phyloP scores from a whole-genome alignment of 2,329 filamentous ascomycete genomes.

The Clarireedia sp. region DNA sequence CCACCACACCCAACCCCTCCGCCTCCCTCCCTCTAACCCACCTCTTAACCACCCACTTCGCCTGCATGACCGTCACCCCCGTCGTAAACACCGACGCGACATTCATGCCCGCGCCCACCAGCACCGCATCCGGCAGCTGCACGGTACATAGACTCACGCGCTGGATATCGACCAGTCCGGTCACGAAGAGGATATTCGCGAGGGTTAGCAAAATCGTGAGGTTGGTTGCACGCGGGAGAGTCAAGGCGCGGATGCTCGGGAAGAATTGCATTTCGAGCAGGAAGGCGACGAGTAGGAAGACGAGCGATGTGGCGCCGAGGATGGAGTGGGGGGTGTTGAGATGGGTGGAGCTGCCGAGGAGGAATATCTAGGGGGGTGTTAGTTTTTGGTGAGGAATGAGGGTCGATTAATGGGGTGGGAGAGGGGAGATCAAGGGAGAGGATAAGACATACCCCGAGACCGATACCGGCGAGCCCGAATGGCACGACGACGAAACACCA shows the following conservation, averaged over 20 bases:
- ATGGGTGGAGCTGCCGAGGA: background rate
- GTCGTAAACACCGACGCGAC: background rate
- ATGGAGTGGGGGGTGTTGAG: background rate
- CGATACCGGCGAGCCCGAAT: background rate
- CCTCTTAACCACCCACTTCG: background rate
- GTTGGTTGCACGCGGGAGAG: background rate
- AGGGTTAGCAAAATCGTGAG: background rate
- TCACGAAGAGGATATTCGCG: background rate
- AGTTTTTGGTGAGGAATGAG: too few species aligned
- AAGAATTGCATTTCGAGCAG: background rate
- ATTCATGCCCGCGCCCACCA: background rate
- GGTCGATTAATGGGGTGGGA: background rate
- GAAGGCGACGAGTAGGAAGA: background rate
- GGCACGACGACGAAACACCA: background rate
- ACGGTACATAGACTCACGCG: conserved; percentile 5
- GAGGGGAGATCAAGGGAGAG: background rate
- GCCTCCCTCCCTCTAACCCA: background rate
- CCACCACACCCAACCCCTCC: background rate
- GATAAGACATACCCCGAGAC: background rate
- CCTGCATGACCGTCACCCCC: background rate
- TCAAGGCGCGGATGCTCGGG: background rate
- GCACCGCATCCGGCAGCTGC: background rate
- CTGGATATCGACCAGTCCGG: conserved; percentile 1
- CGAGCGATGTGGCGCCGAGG: background rate
- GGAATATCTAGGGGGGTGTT: background rate